Conservation (phyloP, 176 grass and related monocot species). For the Juncus effusus region DNA sequence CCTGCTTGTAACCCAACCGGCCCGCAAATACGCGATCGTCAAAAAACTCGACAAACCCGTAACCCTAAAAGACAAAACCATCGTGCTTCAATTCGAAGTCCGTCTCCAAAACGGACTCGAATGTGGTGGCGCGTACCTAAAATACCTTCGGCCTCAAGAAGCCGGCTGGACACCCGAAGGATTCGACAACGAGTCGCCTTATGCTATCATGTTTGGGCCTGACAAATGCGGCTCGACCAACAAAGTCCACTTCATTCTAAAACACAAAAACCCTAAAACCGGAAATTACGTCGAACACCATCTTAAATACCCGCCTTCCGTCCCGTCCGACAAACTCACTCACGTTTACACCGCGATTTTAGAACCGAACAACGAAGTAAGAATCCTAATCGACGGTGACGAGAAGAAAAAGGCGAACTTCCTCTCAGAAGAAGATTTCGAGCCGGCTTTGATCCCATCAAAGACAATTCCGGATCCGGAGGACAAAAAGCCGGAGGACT, state of each 20-base stretch:
- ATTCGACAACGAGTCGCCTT: constrained; percentile 94
- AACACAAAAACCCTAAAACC: constrained; percentile 93
- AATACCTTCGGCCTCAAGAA: constrained; percentile 73
- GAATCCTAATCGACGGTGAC: constrained; percentile 84
- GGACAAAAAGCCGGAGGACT: constrained; percentile 98
- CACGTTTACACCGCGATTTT: constrained; percentile 94
- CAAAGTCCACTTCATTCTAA: constrained; percentile 97
- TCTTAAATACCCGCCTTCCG: constrained; percentile 83
- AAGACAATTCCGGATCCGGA: constrained; percentile 95
- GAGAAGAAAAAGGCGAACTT: constrained; percentile 83
- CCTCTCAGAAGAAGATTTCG: constrained; percentile 79
- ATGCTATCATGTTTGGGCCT: constrained; percentile 98
- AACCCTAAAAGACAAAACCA: constrained; percentile 63
- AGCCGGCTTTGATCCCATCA: constrained; percentile 74
- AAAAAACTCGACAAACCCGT: constrained; percentile 72
- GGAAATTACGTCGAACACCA: constrained; percentile 91
- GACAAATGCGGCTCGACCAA: constrained; percentile 97
- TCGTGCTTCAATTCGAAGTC: constrained; percentile 82
- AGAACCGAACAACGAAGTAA: constrained; percentile 79
- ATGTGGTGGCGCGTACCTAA: constrained; percentile 92
- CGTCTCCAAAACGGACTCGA: constrained; percentile 92
- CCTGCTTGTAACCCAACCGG: constrained; percentile 77
- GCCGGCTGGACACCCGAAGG: constrained; percentile 62
- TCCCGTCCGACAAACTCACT: constrained; percentile 82
- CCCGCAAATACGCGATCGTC: constrained; percentile 85